Percentiles rank a stretch among this genome's conserved stretches.
phyloP scores from a whole-genome alignment of 768 basidiomycete genomes.

The Boletus barrowsii region DNA sequence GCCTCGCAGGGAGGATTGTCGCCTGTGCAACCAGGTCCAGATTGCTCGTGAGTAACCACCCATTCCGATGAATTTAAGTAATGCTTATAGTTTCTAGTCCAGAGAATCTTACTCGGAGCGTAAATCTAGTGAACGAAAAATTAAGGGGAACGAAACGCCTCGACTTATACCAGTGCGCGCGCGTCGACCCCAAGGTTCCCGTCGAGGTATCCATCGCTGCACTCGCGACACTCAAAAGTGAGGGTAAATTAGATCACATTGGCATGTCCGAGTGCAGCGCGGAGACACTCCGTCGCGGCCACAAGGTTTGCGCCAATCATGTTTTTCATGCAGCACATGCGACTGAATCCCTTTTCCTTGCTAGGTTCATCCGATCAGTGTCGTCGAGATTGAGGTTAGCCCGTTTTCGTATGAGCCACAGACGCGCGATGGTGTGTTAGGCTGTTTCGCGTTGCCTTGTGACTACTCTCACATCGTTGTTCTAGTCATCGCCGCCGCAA shows the following conservation, averaged over 20 bases:
- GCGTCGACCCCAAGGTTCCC: conserved; percentile 40
- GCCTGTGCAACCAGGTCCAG: neutral
- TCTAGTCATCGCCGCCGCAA: conserved; percentile 48
- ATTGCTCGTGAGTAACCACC: neutral
- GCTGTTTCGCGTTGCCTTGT: neutral
- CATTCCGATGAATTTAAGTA: too few species aligned
- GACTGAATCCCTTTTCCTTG: too few species aligned
- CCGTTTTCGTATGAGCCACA: conserved; percentile 55
- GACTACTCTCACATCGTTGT: neutral
- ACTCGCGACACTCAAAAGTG: conserved; percentile 36
- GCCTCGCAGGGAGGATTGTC: neutral
- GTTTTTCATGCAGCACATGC: neutral
- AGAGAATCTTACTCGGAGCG: conserved; percentile 46
- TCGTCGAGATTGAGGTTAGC: conserved; percentile 67
- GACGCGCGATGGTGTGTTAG: conserved; percentile 10
- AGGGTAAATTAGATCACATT: conserved; percentile 44
- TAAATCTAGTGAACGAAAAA: conserved; percentile 39
- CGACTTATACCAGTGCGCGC: conserved; percentile 57
- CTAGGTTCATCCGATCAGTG: conserved; percentile 52
- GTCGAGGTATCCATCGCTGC: conserved; percentile 45
- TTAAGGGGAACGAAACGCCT: conserved; percentile 52
- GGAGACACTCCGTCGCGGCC: conserved; percentile 43
- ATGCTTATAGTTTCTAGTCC: conserved; percentile 1
- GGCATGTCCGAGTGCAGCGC: conserved; percentile 52
- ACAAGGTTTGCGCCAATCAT: conserved; percentile 9